Evolutionary conservation across 2,329 filamentous ascomycete genomes (phyloP), one percentile per base, ranked within the genome.

Genomic region (Raffaelea arxii): DNA sequence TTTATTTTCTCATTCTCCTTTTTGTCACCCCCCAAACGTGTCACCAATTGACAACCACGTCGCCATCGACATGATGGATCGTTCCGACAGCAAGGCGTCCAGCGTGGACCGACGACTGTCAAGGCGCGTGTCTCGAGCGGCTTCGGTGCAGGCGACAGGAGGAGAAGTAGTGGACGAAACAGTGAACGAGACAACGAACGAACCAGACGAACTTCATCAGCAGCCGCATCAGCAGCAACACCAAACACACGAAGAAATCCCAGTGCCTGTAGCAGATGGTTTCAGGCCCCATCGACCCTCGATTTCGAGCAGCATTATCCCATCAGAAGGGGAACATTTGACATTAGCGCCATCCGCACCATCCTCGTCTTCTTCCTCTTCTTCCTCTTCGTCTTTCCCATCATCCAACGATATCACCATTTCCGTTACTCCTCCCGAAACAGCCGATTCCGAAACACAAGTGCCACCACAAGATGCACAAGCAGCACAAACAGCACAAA

Each of bases 1-100:
- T n/a, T n/a, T n/a, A n/a, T n/a, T n/a, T n/a, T n/a, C n/a, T n/a
- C n/a, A n/a, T n/a, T n/a, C n/a, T n/a, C n/a, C n/a, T n/a, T n/a
- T n/a, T n/a, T n/a, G n/a, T n/a, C n/a, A n/a, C n/a, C n/a, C n/a
- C n/a, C n/a, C n/a, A 36, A 18, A 6, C 32, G 5, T 36, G 32
- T 18, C 32, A 36, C 45, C 41, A 27, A 19, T 14, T 12, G 41
- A 35, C 41, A 35, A n/a, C n/a, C n/a, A n/a, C n/a, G n/a, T n/a
- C n/a, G n/a, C n/a, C n/a, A n/a, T n/a, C n/a, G n/a, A n/a, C n/a
- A 39, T 24, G 18, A 57, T 57, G 55, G 53, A 55, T 22, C 27
- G 38, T 18, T 23, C 42, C 24, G 46, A 51, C 37, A 40, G 44
- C 14, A 56, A 56, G 42, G 37, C 49, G 14, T 21, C 48, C 25